These are phyloP conservation scores for Agroathelia rolfsii DNA, from an alignment of 1,284 basidiomycete species.

Conservation along the genomic window DNA sequence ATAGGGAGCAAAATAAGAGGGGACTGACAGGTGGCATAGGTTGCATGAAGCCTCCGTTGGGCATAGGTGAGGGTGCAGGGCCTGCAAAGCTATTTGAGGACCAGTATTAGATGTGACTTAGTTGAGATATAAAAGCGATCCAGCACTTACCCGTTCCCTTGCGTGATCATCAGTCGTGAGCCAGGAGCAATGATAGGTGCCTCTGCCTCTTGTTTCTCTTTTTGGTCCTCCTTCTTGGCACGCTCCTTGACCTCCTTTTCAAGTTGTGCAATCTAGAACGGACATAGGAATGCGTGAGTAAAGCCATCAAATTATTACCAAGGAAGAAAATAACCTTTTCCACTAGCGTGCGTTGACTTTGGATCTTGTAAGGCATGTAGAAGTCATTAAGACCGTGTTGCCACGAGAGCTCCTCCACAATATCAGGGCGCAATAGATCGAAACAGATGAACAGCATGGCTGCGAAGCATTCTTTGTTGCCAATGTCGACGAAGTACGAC, in stretches of 20 bases:
- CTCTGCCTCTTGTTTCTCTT: conserved; percentile 77
- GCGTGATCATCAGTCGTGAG: conserved; percentile 52
- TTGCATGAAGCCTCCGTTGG: conserved; percentile 32
- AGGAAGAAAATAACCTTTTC: conserved; percentile 53
- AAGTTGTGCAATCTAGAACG: conserved; percentile 49
- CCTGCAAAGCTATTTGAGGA: conserved; percentile 30
- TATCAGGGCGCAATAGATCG: conserved; percentile 84
- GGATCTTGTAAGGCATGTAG: conserved; percentile 91
- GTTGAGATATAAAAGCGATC: conserved; percentile 1
- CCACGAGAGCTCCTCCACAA: conserved; percentile 94
- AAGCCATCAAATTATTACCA: conserved; percentile 4
- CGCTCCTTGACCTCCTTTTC: conserved; percentile 82
- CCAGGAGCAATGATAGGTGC: conserved; percentile 77
- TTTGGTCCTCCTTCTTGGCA: conserved; percentile 73
- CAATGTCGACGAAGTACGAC: conserved; percentile 92
- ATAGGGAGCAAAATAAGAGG: neutral
- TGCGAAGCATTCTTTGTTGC: conserved; percentile 96
- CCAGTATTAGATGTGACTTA: too few relatives aligned
- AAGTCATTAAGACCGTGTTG: conserved; percentile 92
- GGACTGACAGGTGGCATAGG: conserved; percentile 36
- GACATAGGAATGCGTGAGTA: conserved; percentile 10
- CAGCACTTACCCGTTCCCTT: conserved; percentile 49
- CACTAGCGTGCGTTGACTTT: conserved; percentile 68
- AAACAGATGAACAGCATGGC: conserved; percentile 88
- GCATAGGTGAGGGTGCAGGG: conserved; percentile 33